Base-by-base conservation (phyloP, 2,329 filamentous ascomycete species). In the Paramyrothecium sp. region DNA sequence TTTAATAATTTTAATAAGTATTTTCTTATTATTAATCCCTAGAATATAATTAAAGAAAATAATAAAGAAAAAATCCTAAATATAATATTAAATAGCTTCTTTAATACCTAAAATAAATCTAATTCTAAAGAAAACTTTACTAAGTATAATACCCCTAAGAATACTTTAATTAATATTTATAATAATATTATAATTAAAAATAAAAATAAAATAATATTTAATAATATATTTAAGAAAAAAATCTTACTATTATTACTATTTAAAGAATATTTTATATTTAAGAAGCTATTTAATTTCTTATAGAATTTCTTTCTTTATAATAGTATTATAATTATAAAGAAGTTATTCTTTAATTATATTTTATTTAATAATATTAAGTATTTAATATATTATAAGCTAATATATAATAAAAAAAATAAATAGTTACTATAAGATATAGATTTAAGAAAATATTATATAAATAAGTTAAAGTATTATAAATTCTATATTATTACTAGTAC, bases 331-430 rank as follows among this genome's bases (percentile, higher is more conserved):
- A 17, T 48, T n/a, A n/a, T n/a, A 11, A 11, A n/a, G 20, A 38
- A 44, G 46, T 38, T 38, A 38, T 38, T 38, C 33, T 38, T 38
- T 38, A 38, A 38, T 38, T 38, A 16, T 38, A 38, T 38, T 38
- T 10, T 46, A 21, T 23, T 20, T 34, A 44, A 44, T 54, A 44
- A 49, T 52, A 52, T 33, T 56, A 52, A 19, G 16, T 34, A 21
- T 34, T 56, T 51, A 52, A 52, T 21, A 23, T 22, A 41, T 41
- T 33, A 38, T 52, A 56, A 41, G 19, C 12, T 49, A 33, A 56
- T 56, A 56, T 51, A 51, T 46, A 38, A 55, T 38, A 51, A 58
- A 26, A 26, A 55, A 47, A 55, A 21, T 54, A 50, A 51, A 26
- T 48, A 55, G 51, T 26, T 20, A 55, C 26, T 23, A 38, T 23